Conservation (phyloP, 2,329 filamentous ascomycete species). For the Verticillium longisporum region DNA sequence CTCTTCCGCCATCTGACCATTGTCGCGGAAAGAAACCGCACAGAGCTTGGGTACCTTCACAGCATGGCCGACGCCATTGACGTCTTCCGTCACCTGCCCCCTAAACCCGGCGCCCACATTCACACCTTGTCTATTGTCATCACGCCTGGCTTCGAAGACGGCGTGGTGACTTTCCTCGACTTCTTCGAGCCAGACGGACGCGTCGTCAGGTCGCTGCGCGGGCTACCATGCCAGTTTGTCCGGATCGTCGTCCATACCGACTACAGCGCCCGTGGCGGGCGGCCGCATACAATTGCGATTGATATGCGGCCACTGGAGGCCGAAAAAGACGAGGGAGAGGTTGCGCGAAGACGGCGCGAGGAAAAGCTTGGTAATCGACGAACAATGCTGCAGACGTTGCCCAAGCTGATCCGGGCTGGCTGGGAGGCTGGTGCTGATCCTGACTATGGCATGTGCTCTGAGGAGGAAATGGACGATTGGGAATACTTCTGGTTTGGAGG, state of each 20-base stretch:
- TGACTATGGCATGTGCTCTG: slow-evolving; percentile 1
- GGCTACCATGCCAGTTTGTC: slow-evolving; percentile 27
- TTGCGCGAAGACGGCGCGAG: slow-evolving; percentile 11
- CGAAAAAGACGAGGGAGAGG: slow-evolving; percentile 6
- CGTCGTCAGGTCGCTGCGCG: slow-evolving; percentile 22
- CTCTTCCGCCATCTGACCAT: slow-evolving; percentile 34
- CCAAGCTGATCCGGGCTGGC: slow-evolving; percentile 3
- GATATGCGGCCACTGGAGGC: slow-evolving; percentile 12
- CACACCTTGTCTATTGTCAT: slow-evolving; percentile 36
- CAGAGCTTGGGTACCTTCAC: slow-evolving; percentile 13
- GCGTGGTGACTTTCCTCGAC: slow-evolving; percentile 24
- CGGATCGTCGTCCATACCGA: slow-evolving; percentile 24
- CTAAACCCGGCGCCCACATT: slow-evolving; percentile 18
- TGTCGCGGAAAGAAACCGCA: slow-evolving; percentile 34
- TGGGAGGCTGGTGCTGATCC: slow-evolving; percentile 1
- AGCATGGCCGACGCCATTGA: slow-evolving; percentile 27
- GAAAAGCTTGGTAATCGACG: slow-evolving; percentile 7
- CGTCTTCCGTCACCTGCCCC: slow-evolving; percentile 20
- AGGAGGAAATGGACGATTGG: slow-evolving; percentile 7
- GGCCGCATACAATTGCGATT: slow-evolving; percentile 1
- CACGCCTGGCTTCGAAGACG: slow-evolving; percentile 17
- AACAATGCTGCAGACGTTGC: slow-evolving; percentile 3
- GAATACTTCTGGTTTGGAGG: not conserved
- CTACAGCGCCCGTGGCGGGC: slow-evolving; percentile 1
- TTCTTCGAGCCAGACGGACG: slow-evolving; percentile 23